Percentiles rank a stretch among this genome's conserved stretches.
Conservation (phyloP, 2,329 filamentous ascomycete genomes). For the Epichloe glyceriae region DNA sequence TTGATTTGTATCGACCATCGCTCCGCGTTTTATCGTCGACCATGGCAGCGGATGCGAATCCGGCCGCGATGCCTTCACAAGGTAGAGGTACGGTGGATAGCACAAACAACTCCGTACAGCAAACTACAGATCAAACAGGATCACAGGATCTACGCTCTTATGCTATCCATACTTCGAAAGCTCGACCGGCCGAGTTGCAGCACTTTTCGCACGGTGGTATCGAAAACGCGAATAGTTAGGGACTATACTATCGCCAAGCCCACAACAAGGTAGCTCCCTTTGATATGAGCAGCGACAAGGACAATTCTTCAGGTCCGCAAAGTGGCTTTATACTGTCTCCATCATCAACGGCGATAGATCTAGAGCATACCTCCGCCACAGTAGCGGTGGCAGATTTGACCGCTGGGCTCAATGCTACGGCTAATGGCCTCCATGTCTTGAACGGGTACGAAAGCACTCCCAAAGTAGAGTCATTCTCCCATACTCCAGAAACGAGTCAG, state of each 20-base stretch:
- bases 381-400: neutral
- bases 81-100: conserved; percentile 9
- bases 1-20: neutral
- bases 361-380: neutral
- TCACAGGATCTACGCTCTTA: conserved; percentile 5
- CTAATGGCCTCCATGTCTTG: neutral
- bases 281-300: conserved; percentile 1
- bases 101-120: conserved; percentile 11
- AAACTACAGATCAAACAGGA: conserved; percentile 5
- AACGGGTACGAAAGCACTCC: neutral
- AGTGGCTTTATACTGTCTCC: conserved; percentile 2
- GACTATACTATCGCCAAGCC: conserved; percentile 1
- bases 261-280: conserved; percentile 11
- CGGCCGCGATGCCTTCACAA: conserved; percentile 13
- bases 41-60: conserved; percentile 9
- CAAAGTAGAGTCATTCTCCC: neutral
- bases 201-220: conserved; percentile 6
- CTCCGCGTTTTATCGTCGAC: neutral
- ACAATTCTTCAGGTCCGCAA: neutral
- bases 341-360: conserved; percentile 5
- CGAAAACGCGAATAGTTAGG: neutral
- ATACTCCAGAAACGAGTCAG: neutral
- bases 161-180: conserved; percentile 14
- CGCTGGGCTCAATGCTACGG: neutral
- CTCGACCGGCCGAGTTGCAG: conserved; percentile 13